Base-by-base conservation (phyloP, 306 rosid genomes). In the Dryas octopetala region DNA sequence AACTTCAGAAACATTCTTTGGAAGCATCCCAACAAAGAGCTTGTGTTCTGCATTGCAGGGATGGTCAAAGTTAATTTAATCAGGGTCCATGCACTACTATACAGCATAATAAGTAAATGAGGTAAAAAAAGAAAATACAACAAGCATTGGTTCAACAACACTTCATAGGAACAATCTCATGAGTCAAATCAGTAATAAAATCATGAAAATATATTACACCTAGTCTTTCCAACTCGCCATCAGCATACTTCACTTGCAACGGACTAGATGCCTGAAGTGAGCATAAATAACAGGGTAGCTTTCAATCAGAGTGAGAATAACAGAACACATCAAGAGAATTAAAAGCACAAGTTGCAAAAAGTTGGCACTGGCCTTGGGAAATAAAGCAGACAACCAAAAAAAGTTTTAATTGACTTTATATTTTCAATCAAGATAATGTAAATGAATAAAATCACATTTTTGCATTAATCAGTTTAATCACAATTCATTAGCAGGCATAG, bases 181-280 rank as follows among this genome's bases (percentile, higher is more conserved):
- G 73, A 76, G 62, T 1, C 38, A 77, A 68, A 48, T 53, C 38
- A 49, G 57, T 32, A 73, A 83, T 55, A 41, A 64, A 61, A 85
- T 65, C 68, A 83, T 40, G 79, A 26, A 73, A 75, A 66, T 72
- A 74, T 68, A 76, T 70, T 80, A 76, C 73, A 96, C 99, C 99
- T 86, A 96, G 80, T 83, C 99, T 92, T 89, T 96, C 99, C 92
- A 96, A 82, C 87, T 96, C 99, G 82, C 99, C 98, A 74, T 96
- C 99, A 3, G 99, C 99, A 84, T 96, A 96, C 90, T 92, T 96
- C 88, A 96, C 99, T 96, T 96, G 99, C 88, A 96, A 89, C 12
- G 99, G 99, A 81, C 97, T 96, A 78, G 97, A 85, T 81, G 99
- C 99, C 99, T 96, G 91, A 69, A 86, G 87, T 71, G 73, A 78